Evolutionary conservation across 306 rosid species (phyloP).

Genomic region (Cucurbita moschata): DNA sequence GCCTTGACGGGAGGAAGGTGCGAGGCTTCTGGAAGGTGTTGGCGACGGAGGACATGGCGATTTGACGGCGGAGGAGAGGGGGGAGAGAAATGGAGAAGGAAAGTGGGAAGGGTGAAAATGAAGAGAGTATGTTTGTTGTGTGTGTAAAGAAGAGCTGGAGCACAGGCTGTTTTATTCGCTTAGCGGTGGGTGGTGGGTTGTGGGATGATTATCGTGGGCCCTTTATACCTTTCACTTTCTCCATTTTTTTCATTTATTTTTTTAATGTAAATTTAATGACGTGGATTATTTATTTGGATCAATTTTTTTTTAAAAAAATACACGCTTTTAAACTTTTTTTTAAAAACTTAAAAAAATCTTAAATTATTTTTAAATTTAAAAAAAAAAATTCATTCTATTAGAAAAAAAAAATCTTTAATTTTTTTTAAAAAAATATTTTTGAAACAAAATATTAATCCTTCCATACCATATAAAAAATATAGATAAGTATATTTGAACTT

Average conservation of each 20-base stretch:
- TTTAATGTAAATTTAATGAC: no score
- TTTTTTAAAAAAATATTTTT: no score
- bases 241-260: background rate
- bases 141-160: slow-evolving; percentile 15
- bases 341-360: no score
- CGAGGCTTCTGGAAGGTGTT: slow-evolving; percentile 24
- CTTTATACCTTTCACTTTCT: slow-evolving; percentile 6
- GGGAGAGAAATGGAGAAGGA: background rate
- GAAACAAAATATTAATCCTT: no score
- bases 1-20: slow-evolving; percentile 16
- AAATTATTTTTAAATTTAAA: no score
- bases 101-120: background rate
- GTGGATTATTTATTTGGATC: no score
- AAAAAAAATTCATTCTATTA: no score
- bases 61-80: background rate
- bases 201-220: slow-evolving; percentile 15
- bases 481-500: no score
- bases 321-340: no score
- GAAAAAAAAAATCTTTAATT: no score
- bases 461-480: no score
- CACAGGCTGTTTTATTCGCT: slow-evolving; percentile 59
- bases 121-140: background rate
- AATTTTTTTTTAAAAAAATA: no score
- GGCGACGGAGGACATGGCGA: slow-evolving; percentile 27
- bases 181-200: background rate